Evolutionary conservation across 2,329 filamentous ascomycete genomes (phyloP), one percentile per base, ranked within the genome.

Genomic region (Trichoderma aggressivum): DNA sequence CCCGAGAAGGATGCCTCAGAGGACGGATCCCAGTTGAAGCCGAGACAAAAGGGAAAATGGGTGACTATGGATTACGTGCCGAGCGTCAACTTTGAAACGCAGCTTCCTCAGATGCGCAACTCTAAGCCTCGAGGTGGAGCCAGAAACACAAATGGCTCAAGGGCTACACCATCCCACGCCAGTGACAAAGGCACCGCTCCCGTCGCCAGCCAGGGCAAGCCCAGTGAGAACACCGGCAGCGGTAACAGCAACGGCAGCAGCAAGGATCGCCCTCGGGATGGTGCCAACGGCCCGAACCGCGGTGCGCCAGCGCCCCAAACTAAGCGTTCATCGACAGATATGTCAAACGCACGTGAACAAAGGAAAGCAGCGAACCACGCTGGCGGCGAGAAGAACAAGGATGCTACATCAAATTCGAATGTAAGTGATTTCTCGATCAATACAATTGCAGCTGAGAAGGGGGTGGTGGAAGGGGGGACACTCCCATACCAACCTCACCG

Each of bases 41-140:
- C 82, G 28, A 76, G 88, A 84, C 80, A 90, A 86, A 97, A 97
- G 84, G 90, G 92, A 76, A 93, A 94, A 77, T 98, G 96, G 95
- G 90, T 93, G 71, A 87, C 90, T 1, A 88, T 98, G 71, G 89
- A 91, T 39, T 95, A 94, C 77, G 93, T 93, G 14, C 95, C 94
- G 10, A 91, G 89, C 16, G 94, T 96, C 62, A 90, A 91, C 71
- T 98, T 97, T 81, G 92, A 93, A 79, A 98, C 96, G 0, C 93
- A 92, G 32, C 81, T 97, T 53, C 89, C 91, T 16, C 82, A 81
- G 59, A 78, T 82, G 75, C 85, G 86, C 73, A 82, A 82, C 68
- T 79, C 84, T 36, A 87, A 86, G 74, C 81, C 84, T 56, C 84
- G 87, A 32, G 85, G 85, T 18, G 85, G 86, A 71, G 81, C 81